These are phyloP conservation scores for Wickerhamomyces alni DNA, from an alignment of 805 yeast species.

Conservation along the genomic window DNA sequence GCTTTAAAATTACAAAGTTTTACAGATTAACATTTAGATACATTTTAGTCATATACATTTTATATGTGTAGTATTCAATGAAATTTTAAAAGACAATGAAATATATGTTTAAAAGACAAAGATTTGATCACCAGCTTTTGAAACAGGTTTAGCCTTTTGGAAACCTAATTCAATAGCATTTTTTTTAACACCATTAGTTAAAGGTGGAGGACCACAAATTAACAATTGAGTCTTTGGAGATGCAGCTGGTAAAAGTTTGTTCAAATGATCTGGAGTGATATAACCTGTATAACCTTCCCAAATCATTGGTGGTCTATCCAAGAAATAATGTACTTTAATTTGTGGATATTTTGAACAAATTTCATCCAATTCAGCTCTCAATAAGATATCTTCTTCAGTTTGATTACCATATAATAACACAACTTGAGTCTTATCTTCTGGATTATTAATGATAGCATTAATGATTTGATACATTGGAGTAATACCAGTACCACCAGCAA, in stretches of 20 bases:
- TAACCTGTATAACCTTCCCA: conserved; percentile 83
- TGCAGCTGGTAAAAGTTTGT: conserved; percentile 55
- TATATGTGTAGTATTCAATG: too few relatives aligned
- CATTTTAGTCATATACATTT: too few relatives aligned
- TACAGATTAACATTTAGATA: too few relatives aligned
- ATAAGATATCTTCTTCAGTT: conserved; percentile 70
- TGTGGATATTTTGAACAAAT: conserved; percentile 50
- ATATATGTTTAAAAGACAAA: conserved; percentile 58
- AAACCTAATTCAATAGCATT: conserved; percentile 69
- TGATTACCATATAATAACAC: conserved; percentile 78
- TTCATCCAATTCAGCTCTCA: conserved; percentile 72
- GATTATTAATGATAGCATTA: conserved; percentile 71
- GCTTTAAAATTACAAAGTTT: conserved; percentile 31
- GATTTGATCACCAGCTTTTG: conserved; percentile 85
- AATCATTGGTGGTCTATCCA: conserved; percentile 59
- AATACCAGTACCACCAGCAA: conserved; percentile 96
- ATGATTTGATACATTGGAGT: conserved; percentile 94
- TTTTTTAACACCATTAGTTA: conserved; percentile 81
- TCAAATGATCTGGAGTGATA: conserved; percentile 69
- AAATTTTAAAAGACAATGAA: not conserved
- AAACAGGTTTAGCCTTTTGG: conserved; percentile 80
- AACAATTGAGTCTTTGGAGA: conserved; percentile 61
- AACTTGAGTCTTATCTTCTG: conserved; percentile 72
- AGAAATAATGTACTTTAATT: conserved; percentile 64
- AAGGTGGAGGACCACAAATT: conserved; percentile 92